A percentile compares a stretch with the other conserved stretches of the same genome.
Conservation (phyloP, 2,329 filamentous ascomycete genomes). For the Fusarium sp. region DNA sequence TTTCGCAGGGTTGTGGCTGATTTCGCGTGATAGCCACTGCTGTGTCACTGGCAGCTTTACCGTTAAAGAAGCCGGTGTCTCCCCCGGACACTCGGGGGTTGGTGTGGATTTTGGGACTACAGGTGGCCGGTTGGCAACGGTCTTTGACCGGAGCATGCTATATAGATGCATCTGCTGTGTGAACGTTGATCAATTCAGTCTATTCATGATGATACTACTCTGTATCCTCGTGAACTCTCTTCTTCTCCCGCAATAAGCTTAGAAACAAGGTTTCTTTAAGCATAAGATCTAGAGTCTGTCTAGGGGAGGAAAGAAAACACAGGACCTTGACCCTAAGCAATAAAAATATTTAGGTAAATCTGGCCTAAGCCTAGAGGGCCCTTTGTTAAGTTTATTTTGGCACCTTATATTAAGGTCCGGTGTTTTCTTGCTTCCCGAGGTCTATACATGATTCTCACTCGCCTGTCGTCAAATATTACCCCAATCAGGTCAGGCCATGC, state of each 20-base stretch:
- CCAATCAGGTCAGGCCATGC: not conserved
- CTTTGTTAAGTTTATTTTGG: no score
- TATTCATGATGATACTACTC: no score
- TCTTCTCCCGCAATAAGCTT: not conserved
- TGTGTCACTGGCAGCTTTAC: conserved; percentile 8
- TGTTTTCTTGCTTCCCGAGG: no score
- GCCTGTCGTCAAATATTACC: not conserved
- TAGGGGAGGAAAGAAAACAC: no score
- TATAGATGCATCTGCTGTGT: not conserved
- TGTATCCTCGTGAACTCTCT: not conserved
- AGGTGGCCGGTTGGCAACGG: conserved; percentile 19
- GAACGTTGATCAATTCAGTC: not conserved
- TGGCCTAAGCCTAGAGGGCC: no score
- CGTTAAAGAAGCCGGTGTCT: conserved; percentile 3
- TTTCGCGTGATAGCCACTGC: not conserved
- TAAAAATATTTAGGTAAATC: no score
- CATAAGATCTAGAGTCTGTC: not conserved
- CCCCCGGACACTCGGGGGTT: conserved; percentile 23
- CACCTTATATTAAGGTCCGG: no score
- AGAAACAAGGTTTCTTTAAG: not conserved
- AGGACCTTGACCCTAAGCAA: no score
- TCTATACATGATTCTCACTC: not conserved
- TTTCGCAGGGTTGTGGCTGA: conserved; percentile 25
- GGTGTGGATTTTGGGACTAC: conserved; percentile 23
- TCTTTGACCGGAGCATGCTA: not conserved